Base-by-base conservation (phyloP, 1,139 yeast species). In the Candida sp. region DNA sequence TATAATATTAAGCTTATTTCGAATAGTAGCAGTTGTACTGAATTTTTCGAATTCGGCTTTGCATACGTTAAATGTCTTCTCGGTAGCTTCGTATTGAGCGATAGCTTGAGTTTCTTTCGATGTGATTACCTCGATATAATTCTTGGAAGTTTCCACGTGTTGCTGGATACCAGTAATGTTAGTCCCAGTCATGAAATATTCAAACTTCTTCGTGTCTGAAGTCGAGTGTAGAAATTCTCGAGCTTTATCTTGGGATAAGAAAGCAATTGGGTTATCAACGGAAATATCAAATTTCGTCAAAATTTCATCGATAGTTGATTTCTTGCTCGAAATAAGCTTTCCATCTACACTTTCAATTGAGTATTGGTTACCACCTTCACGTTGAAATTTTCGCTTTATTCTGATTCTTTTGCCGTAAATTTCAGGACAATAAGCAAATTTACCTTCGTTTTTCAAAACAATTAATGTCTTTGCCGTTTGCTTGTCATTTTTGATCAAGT, bases 241-340 rank as follows among this genome's bases (percentile, higher is more conserved):
- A 1, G 99, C 99, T 48, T 85, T 87, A 55, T 95, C 98, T 61
- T 95, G 99, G 0, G 96, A 88, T 42, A 95, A 70, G 54, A 95
- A 87, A 2, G 96, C 89, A 77, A 95, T 81, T 5, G 98, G 98
- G 55, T 95, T 95, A 54, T 86, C 95, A 21, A 93, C 84, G 3
- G 90, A 82, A 39, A 93, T 84, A 38, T 86, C 82, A 58, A 86
- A 89, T 49, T 75, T 78, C 49, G 79, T 81, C 36, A 90, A 64
- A 7, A 93, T 84, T 9, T 77, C 79, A 49, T 82, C 89, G 33
- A 93, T 65, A 5, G 82, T 86, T 22, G 76, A 69, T 47, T 82
- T 84, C 54, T 83, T 86, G 7, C 70, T 72, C 3, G 89, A 79
- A 1, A 87, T 62, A 1, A 71, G 72, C 46, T 70, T 76, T 3